Conservation (phyloP, 2,329 filamentous ascomycete genomes). For the Aspergillus sp. region DNA sequence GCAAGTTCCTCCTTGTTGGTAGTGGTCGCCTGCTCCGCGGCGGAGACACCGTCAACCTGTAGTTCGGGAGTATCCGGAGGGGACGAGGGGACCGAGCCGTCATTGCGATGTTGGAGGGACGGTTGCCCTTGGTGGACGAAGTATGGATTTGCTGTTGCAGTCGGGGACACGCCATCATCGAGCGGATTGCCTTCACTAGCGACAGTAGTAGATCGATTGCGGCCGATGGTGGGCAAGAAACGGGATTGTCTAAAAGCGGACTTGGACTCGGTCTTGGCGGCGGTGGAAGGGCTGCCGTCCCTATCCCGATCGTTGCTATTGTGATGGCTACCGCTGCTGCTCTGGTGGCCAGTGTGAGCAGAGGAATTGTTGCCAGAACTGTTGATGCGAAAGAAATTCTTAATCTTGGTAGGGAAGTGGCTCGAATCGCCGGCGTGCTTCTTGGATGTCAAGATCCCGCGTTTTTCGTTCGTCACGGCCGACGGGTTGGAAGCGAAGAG, state of each 20-base stretch:
- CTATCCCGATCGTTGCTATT: slow-evolving; percentile 22
- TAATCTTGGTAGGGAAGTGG: slow-evolving; percentile 60
- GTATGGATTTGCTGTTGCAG: slow-evolving; percentile 92
- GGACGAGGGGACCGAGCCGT: slow-evolving; percentile 85
- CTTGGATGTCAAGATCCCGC: slow-evolving; percentile 42
- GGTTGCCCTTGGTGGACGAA: slow-evolving; percentile 95
- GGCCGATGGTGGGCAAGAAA: slow-evolving; percentile 81
- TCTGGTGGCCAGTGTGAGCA: slow-evolving; percentile 23
- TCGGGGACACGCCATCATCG: slow-evolving; percentile 85
- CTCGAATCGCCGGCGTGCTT: slow-evolving; percentile 39
- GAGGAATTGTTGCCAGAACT: slow-evolving; percentile 46
- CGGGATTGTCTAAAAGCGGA: slow-evolving; percentile 74
- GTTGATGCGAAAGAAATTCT: slow-evolving; percentile 66
- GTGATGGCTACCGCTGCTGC: slow-evolving; percentile 13
- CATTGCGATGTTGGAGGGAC: slow-evolving; percentile 88
- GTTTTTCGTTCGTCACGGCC: slow-evolving; percentile 41
- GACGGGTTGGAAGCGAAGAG: slow-evolving; percentile 37
- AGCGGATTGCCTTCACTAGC: slow-evolving; percentile 88
- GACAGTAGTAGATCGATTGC: slow-evolving; percentile 83
- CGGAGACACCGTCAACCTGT: slow-evolving; percentile 65
- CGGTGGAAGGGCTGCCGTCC: slow-evolving; percentile 38
- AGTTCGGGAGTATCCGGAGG: slow-evolving; percentile 84
- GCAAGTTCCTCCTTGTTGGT: slow-evolving; percentile 92
- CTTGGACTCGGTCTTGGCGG: slow-evolving; percentile 58
- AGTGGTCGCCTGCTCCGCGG: slow-evolving; percentile 62